Conservation (phyloP, 148 eudicot genomes). For the Tetragonia tetragonoides region DNA sequence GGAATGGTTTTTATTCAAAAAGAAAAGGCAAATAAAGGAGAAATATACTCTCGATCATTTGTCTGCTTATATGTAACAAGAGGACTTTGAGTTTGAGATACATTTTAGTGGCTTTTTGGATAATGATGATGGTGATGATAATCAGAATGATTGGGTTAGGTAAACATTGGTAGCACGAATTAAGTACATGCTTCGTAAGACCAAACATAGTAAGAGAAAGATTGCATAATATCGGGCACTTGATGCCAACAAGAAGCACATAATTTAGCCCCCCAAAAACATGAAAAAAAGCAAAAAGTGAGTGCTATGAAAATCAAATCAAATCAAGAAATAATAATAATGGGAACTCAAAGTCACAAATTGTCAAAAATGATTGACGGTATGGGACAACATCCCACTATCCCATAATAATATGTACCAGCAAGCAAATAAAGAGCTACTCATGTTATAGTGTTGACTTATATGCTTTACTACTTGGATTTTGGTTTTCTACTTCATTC, state of each 20-base stretch:
- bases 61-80: background rate
- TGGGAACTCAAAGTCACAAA: conserved; percentile 4
- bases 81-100: background rate
- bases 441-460: background rate
- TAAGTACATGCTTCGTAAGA: background rate
- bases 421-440: background rate
- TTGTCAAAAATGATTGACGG: conserved; percentile 10
- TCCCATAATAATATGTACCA: background rate
- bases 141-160: background rate
- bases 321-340: background rate
- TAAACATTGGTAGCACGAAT: conserved; percentile 6
- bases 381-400: conserved; percentile 9
- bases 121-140: background rate
- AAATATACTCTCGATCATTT: background rate
- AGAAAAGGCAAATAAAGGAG: too few species aligned
- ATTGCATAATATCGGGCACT: conserved; percentile 4
- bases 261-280: background rate
- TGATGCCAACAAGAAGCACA: background rate
- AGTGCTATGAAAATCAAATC: background rate
- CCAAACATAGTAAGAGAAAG: background rate
- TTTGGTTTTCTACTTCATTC: background rate
- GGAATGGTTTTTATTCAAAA: too few species aligned
- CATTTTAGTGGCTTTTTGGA: background rate
- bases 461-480: background rate
- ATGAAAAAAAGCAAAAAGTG: background rate